phyloP scores from a whole-genome alignment of 805 yeast genomes.

The Candida insectalens region DNA sequence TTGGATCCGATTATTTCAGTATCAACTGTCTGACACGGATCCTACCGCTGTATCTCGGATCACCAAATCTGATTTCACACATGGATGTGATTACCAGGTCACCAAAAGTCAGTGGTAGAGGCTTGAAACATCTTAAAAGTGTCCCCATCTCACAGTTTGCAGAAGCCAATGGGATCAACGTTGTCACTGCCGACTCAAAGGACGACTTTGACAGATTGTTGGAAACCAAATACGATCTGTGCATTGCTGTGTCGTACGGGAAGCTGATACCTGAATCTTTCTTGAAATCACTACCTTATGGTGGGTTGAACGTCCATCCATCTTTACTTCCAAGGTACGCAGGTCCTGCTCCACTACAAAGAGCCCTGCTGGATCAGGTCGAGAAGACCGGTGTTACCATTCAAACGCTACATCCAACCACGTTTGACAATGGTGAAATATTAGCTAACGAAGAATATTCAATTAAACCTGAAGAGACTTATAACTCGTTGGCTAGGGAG shows the following conservation, averaged over 20 bases:
- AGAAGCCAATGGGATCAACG: conserved; percentile 19
- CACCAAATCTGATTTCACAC: conserved; percentile 3
- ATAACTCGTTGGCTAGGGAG: conserved; percentile 32
- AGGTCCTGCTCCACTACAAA: conserved; percentile 88
- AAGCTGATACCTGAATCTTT: conserved; percentile 60
- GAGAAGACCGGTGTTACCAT: conserved; percentile 70
- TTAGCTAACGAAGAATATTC: conserved; percentile 43
- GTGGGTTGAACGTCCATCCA: conserved; percentile 90
- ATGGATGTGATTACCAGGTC: conserved; percentile 57
- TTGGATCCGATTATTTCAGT: conserved; percentile 73
- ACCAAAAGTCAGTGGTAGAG: conserved; percentile 58
- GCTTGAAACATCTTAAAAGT: conserved; percentile 33
- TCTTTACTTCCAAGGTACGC: conserved; percentile 73
- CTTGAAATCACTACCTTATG: conserved; percentile 36
- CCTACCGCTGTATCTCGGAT: conserved; percentile 13
- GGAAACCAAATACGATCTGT: conserved; percentile 38
- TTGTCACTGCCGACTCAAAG: conserved; percentile 43
- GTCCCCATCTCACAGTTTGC: conserved; percentile 45
- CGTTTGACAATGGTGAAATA: conserved; percentile 74
- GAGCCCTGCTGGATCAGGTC: conserved; percentile 60
- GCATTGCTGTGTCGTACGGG: conserved; percentile 92
- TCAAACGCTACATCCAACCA: conserved; percentile 81
- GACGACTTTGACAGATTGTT: conserved; percentile 25
- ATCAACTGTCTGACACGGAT: conserved; percentile 38
- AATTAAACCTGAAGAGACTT: conserved; percentile 35